Evolutionary conservation across 2,329 filamentous ascomycete genomes (phyloP).

Genomic region (Ceratocystiopsis sp.): DNA sequence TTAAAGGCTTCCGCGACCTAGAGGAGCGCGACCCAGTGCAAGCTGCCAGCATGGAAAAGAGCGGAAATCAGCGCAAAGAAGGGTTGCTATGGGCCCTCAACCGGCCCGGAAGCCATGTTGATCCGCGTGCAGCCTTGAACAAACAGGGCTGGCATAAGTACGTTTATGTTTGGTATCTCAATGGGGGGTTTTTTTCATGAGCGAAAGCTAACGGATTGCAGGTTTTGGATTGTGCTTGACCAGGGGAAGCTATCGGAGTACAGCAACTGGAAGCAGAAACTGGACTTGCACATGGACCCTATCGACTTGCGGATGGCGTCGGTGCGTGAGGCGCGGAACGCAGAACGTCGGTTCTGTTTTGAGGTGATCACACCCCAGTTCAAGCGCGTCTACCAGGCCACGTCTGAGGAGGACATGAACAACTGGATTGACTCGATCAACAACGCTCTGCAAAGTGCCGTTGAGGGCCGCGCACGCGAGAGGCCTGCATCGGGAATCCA

Average conservation of each 20-base stretch:
- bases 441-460: slow-evolving; percentile 88
- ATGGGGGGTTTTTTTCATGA: background rate
- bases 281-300: slow-evolving; percentile 94
- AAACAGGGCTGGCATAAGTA: slow-evolving; percentile 99
- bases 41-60: slow-evolving; percentile 34
- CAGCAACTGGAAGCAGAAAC: slow-evolving; percentile 96
- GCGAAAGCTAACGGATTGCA: slow-evolving; percentile 17
- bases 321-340: slow-evolving; percentile 85
- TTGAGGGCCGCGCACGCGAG: slow-evolving; percentile 58
- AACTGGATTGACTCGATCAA: slow-evolving; percentile 95
- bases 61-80: slow-evolving; percentile 66
- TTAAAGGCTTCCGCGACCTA: slow-evolving; percentile 83
- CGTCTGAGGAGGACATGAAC: slow-evolving; percentile 94
- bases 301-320: slow-evolving; percentile 96
- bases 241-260: slow-evolving; percentile 95
- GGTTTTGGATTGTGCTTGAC: slow-evolving; percentile 97
- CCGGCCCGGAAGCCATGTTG: slow-evolving; percentile 81
- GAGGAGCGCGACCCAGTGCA: slow-evolving; percentile 61
- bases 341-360: slow-evolving; percentile 90
- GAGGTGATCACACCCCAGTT: slow-evolving; percentile 95
- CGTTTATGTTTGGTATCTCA: slow-evolving; percentile 18
- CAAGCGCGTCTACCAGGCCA: slow-evolving; percentile 93
- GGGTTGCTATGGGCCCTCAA: slow-evolving; percentile 90
- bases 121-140: slow-evolving; percentile 73
- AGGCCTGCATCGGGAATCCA: slow-evolving; percentile 26